Conservation (phyloP, 169 alveolate species). For the Eimeria acervulina region DNA sequence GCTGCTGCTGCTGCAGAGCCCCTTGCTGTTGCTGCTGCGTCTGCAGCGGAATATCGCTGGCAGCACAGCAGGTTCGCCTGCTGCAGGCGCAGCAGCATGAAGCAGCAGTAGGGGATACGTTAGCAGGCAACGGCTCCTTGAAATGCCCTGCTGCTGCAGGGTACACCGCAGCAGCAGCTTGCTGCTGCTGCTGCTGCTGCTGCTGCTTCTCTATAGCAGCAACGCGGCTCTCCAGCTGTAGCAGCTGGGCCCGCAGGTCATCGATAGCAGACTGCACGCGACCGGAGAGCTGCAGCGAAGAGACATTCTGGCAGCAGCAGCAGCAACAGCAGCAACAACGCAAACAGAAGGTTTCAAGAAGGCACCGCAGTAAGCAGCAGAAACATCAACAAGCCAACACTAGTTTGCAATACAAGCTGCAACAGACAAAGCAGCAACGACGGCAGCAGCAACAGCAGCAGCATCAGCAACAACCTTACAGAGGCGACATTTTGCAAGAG, state of each 20-base stretch:
- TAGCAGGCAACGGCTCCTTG: background rate
- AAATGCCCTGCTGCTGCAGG: background rate
- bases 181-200: slow-evolving; percentile 36
- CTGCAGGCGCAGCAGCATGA: background rate
- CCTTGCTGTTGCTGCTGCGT: background rate
- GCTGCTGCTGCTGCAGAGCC: background rate
- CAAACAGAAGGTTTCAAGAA: background rate
- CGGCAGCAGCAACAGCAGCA: background rate
- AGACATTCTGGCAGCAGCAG: slow-evolving; percentile 1
- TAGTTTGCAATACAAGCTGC: background rate
- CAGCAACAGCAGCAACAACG: background rate
- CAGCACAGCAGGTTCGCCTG: slow-evolving; percentile 16
- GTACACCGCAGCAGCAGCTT: background rate
- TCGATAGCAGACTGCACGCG: slow-evolving; percentile 15
- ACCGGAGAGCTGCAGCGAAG: slow-evolving; percentile 18
- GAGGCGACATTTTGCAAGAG: background rate
- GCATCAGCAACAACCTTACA: background rate
- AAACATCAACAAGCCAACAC: background rate
- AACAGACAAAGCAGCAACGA: background rate
- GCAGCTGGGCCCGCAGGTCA: background rate
- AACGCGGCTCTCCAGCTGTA: slow-evolving; percentile 20
- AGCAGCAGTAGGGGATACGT: background rate
- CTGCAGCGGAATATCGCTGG: background rate
- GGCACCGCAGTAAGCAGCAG: background rate
- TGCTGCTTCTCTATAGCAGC: slow-evolving; percentile 46